Evolutionary conservation across 495 filamentous ascomycete species (phyloP), one percentile per base, ranked within the genome.

Genomic region (Bryoglossum gracile): DNA sequence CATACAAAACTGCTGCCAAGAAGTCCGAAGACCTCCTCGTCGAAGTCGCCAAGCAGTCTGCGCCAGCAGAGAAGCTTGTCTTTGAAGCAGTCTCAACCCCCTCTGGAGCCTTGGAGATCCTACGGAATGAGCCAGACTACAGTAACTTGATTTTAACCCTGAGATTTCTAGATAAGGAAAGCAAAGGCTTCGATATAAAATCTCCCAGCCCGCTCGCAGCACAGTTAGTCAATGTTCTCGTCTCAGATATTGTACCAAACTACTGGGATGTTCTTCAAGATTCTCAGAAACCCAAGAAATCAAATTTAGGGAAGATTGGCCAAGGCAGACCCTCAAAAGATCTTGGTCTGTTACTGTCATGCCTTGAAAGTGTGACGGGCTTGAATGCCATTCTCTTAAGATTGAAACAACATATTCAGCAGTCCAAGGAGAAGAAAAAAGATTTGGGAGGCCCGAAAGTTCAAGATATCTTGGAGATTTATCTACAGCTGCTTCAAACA

Each of bases 281-380:
- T 51, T 69, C 70, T 45, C 67, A 66, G 11, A 55, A 57, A 38
- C 49, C 49, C 17, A 61, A 53, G 11, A 44, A 16, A n/a, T 54
- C 38, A 46, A 54, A 51, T 18, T 50, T 43, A 9, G 23, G 13
- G 14, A 57, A 48, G 8, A 21, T n/a, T 5, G 22, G 18, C 28
- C 35, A 28, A 13, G 10, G 39, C 41, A 57, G 24, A 26, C 34
- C 18, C 48, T 50, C 23, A 48, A 50, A 13, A 55, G 64, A 65
- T 0, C 39, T 70, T 6, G 58, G 53, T 13, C 59, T 76, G 3
- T 62, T 98, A 11, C 46, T 87, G 5, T 66, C 68, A 58, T 90
- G 84, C 59, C 68, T 98, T 2, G 73, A 73, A 44, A 94, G 82
- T 50, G 67, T 89, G 23, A 67, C 79, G 4, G 91, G 87, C 3